Conservation (phyloP, 1,139 yeast genomes). For the Blastobotrys capitulatus region DNA sequence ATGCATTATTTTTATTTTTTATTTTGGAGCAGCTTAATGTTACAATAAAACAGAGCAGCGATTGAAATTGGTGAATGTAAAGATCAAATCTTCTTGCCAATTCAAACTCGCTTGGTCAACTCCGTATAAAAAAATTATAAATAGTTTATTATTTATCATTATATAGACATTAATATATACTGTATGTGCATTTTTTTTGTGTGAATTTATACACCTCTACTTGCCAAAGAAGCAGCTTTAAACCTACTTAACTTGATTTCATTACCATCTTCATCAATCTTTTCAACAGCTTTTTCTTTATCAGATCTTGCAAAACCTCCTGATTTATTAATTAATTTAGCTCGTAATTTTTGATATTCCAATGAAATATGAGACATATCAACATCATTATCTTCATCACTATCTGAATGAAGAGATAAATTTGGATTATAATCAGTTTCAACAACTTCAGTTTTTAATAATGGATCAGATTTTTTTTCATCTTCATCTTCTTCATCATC, state of each 20-base stretch:
- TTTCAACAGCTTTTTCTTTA: slow-evolving; percentile 57
- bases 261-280: slow-evolving; percentile 63
- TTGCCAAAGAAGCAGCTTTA: slow-evolving; percentile 45
- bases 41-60: too few relatives aligned
- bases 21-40: too few relatives aligned
- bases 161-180: too few relatives aligned
- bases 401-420: slow-evolving; percentile 9
- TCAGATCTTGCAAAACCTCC: slow-evolving; percentile 47
- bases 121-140: background rate
- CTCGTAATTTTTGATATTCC: slow-evolving; percentile 56
- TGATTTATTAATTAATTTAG: slow-evolving; percentile 43
- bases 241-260: slow-evolving; percentile 60
- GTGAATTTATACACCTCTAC: background rate
- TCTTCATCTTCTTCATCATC: slow-evolving; percentile 16
- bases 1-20: too few relatives aligned
- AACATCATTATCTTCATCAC: slow-evolving; percentile 11
- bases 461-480: slow-evolving; percentile 15
- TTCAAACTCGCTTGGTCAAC: too few relatives aligned
- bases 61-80: too few relatives aligned
- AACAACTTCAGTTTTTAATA: background rate
- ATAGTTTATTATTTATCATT: background rate
- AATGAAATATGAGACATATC: slow-evolving; percentile 38
- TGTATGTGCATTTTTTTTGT: too few relatives aligned
- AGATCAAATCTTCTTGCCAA: too few relatives aligned
- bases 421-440: slow-evolving; percentile 8